Conservation (phyloP, 306 rosid genomes). For the Luffa aegyptiaca region DNA sequence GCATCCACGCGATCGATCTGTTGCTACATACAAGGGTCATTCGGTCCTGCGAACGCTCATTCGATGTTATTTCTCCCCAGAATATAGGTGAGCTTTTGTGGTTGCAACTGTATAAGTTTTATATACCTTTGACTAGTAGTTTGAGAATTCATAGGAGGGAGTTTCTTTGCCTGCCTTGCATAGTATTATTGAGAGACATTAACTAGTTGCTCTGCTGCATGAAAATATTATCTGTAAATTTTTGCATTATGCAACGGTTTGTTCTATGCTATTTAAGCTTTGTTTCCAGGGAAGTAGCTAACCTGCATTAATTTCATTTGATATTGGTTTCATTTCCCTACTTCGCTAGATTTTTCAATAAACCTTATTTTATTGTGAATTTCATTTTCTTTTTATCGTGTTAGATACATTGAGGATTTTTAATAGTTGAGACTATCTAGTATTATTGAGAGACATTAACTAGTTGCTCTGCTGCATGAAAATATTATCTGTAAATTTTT, state of each 20-base stretch:
- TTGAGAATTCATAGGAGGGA: neutral
- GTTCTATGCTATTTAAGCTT: neutral
- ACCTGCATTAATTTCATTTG: neutral
- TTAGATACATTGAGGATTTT: neutral
- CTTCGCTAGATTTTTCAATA: neutral
- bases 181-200: neutral
- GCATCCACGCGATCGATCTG: conserved; percentile 63
- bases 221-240: neutral
- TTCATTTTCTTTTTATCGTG: neutral
- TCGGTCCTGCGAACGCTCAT: conserved; percentile 69
- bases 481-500: neutral
- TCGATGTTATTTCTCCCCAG: conserved; percentile 82
- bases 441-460: neutral
- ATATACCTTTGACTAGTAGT: neutral
- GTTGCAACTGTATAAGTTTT: neutral
- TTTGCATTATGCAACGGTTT: neutral
- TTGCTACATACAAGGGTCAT: conserved; percentile 78
- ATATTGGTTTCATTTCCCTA: neutral
- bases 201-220: neutral
- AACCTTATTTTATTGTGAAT: neutral
- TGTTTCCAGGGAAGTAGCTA: neutral
- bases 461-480: neutral
- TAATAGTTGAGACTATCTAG: neutral
- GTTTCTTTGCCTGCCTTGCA: neutral
- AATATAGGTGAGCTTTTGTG: conserved; percentile 44